Percentiles rank a stretch among this genome's conserved stretches.
These are phyloP conservation scores for Vigna trinervia DNA, from an alignment of 306 rosid genomes.

Conservation along the genomic window DNA sequence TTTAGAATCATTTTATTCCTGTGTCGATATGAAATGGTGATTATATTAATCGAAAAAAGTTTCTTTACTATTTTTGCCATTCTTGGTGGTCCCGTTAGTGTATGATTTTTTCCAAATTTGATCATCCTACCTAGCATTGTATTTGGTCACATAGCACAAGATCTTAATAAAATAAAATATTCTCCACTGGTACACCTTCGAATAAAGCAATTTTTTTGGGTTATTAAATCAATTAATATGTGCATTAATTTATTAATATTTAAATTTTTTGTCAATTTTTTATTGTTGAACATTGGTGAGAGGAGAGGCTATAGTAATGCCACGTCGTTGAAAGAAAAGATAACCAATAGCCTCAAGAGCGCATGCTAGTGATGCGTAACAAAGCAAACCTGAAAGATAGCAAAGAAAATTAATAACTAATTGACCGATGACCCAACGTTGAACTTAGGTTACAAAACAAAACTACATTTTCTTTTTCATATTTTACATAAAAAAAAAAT, in stretches of 20 bases:
- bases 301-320: conserved; percentile 59
- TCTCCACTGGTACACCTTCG: background rate
- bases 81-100: too few relatives aligned
- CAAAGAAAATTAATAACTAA: too few relatives aligned
- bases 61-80: too few relatives aligned
- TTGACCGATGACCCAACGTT: too few relatives aligned
- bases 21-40: too few relatives aligned
- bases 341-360: background rate
- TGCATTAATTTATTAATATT: background rate
- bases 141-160: background rate
- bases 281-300: background rate
- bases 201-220: background rate
- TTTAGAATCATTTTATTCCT: too few relatives aligned
- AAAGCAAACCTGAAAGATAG: background rate
- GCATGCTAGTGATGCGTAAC: background rate
- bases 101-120: background rate
- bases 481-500: too few relatives aligned
- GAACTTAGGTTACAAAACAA: background rate
- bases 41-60: too few relatives aligned
- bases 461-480: background rate
- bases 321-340: conserved; percentile 53
- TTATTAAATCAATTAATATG: background rate
- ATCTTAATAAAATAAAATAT: background rate
- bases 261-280: background rate
- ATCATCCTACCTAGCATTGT: background rate